phyloP scores from a whole-genome alignment of 768 basidiomycete genomes.

The Candolleomyces efflorescens region DNA sequence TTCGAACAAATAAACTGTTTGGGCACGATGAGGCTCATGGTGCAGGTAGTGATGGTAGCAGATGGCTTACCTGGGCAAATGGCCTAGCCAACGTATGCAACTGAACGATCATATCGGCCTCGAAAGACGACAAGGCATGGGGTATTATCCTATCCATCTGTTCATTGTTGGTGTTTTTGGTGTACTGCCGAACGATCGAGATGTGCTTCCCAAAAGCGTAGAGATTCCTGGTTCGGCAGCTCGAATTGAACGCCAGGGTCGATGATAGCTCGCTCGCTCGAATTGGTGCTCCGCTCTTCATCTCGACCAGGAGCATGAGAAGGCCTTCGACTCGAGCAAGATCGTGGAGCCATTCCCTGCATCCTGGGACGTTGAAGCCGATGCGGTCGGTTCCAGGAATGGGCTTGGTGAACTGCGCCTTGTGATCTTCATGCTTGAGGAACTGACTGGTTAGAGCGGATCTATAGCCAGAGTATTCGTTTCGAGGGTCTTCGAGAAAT shows the following conservation, averaged over 20 bases:
- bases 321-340: not conserved
- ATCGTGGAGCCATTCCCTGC: not conserved
- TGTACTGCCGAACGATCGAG: conserved; percentile 3
- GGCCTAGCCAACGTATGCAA: conserved; percentile 1
- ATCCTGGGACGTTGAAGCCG: not conserved
- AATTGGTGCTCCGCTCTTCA: conserved; percentile 1
- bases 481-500: not conserved
- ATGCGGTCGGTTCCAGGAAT: too few species aligned
- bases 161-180: not conserved
- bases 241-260: not conserved
- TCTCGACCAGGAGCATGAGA: not conserved
- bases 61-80: not conserved
- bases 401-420: not conserved
- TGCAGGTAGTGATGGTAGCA: too few species aligned
- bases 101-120: not conserved
- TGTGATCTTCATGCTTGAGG: too few species aligned
- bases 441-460: not conserved
- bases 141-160: not conserved
- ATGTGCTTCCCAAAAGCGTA: not conserved
- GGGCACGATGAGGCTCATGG: too few species aligned
- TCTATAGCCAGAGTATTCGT: not conserved
- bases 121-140: not conserved
- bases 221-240: not conserved
- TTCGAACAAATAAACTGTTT: too few species aligned
- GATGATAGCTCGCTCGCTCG: not conserved